Evolutionary conservation across 371 early-diverging fungal genomes (phyloP), one percentile per base, ranked within the genome.

Genomic region (Syncephalastrum monosporum): DNA sequence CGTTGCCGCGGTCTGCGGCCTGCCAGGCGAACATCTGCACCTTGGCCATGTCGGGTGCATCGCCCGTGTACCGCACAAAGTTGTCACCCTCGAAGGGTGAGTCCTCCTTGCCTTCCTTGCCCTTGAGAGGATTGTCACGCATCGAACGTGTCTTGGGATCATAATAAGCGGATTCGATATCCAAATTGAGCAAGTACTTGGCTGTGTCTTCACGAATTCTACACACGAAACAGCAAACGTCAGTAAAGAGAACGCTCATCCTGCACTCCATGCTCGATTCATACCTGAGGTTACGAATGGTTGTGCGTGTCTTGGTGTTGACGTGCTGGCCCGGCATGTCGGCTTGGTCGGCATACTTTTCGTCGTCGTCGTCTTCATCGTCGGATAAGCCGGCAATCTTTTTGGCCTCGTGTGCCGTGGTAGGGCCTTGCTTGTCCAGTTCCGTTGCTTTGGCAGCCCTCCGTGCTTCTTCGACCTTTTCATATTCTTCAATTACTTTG

Each of bases 161-260:
- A 68, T 99, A 99, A 79, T 94, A 90, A 1, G 97, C 98, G 1
- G 94, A 93, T 59, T 96, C 85, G n/a, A 88, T 83, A 65, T 96
- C 94, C 60, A 98, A 71, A 73, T 98, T 97, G 53, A 89, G 82
- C 52, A 99, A 79, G 68, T 99, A 99, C 74, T 99, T 99, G 45
- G 99, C 96, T 8, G 95, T 96, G 76, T 99, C 99, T 81, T 99
- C 99, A 71, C 99, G 94, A 71, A 99, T 97, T 76, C 91, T 86
- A 47, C 42, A 43, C 25, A 38, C 15, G 3, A 19, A 0, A 5
- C 3, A 7, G 10, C 17, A 49, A 38, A 10, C 52, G 21, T 21
- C 21, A 21, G 15, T 24, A 23, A 16, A 17, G 3, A 27, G 27
- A 29, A 43, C 29, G 17, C 15, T 5, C 4, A 38, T 44, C 5